Percentiles rank a stretch among this genome's conserved stretches.
Evolutionary conservation across 2,329 filamentous ascomycete species (phyloP).

Genomic region (Exophiala sp.): DNA sequence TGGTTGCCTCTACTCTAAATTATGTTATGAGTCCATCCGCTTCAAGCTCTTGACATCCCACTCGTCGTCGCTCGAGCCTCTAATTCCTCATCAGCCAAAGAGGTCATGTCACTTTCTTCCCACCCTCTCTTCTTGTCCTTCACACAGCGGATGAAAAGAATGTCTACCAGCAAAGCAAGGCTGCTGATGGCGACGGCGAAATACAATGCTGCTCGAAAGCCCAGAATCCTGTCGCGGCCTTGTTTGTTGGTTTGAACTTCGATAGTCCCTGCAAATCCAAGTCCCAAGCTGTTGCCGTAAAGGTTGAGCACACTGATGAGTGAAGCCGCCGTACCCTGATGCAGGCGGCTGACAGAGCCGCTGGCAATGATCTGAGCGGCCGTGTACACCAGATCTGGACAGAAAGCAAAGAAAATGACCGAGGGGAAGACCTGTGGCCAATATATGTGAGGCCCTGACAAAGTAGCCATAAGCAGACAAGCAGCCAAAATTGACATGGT

Average conservation of each 20-base stretch:
- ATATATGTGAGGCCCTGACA: slow-evolving; percentile 45
- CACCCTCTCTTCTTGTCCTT: background rate
- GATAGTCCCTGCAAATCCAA: slow-evolving; percentile 45
- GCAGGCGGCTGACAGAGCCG: slow-evolving; percentile 43
- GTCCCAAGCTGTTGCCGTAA: slow-evolving; percentile 42
- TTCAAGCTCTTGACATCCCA: background rate
- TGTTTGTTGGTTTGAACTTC: slow-evolving; percentile 22
- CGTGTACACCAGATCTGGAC: slow-evolving; percentile 50
- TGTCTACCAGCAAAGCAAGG: background rate
- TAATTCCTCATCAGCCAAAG: background rate
- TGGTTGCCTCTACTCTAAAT: too few relatives aligned
- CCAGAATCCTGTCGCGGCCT: background rate
- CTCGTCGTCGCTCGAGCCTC: background rate
- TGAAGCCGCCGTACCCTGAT: slow-evolving; percentile 41
- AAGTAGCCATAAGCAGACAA: slow-evolving; percentile 42
- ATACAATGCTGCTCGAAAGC: background rate
- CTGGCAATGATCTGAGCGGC: slow-evolving; percentile 54
- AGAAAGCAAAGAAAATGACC: slow-evolving; percentile 36
- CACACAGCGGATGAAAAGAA: background rate
- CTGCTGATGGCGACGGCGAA: background rate
- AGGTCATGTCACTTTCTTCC: background rate
- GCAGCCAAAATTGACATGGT: slow-evolving; percentile 32
- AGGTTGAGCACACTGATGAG: slow-evolving; percentile 47
- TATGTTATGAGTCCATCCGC: too few relatives aligned
- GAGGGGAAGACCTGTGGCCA: slow-evolving; percentile 44